Base-by-base conservation (phyloP, 768 basidiomycete species). In the Holtermanniella nyarrowii region DNA sequence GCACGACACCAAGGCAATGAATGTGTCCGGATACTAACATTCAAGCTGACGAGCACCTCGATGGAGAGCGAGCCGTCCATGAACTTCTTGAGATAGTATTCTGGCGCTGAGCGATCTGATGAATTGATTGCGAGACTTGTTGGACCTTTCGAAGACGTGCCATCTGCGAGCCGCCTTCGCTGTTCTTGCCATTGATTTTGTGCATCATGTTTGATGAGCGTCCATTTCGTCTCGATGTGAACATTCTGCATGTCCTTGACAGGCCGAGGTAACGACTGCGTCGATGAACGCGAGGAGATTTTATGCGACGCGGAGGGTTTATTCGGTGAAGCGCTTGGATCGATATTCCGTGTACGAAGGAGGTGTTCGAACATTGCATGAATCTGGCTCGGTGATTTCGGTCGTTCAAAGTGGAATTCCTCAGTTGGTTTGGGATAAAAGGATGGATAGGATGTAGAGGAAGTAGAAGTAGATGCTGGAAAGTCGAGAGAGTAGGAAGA, bases 51-150 rank as follows among this genome's bases (percentile, higher is more conserved):
- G 10, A 86, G 85, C 56, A 89, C 82, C 71, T 87, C 86, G 40
- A 81, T 73, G 1, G 83, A 89, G 46, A 95, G 82, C 1, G 85
- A 85, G 53, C 81, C 81, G 64, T 91, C 85, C 65, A 96, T 76
- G 67, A 95, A 88, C 71, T 84, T 88, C 70, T 83, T 80, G 57
- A 97, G 81, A 66, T 89, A 96, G 85, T 85, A 95, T 68, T 95
- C 86, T 1, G 91, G 89, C 7, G 85, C 81, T 37, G 66, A 65
- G 55, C 84, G 83, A 49, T 81, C 79, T 26, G 31, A 37, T n/a
- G n/a, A n/a, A n/a, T n/a, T n/a, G n/a, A n/a, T n/a, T n/a, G n/a
- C n/a, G 10, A 37, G 31, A 16, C 31, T 16, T 7, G 7, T 7
- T 7, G 31, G 7, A 14, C 47, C 48, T 43, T 53, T 50, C 53